Base-by-base conservation (phyloP, 345 rosid species). In the Excoecaria agallocha region DNA sequence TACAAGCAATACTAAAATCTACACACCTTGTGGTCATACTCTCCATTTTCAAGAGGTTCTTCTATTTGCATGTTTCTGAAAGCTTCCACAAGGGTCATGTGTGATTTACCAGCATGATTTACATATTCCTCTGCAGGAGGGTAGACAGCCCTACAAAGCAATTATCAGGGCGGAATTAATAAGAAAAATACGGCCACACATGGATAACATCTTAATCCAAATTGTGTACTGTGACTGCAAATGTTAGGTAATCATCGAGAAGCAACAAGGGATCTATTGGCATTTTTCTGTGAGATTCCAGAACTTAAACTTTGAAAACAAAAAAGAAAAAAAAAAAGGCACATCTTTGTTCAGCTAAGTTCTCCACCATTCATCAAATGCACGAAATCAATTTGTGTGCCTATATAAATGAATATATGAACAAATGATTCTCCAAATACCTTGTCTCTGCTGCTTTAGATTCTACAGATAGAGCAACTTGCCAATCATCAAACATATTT, bases 401-500 rank as follows among this genome's bases (percentile, higher is more conserved):
- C 43, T 15, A 50, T 15, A 49, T 6, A 51, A 52, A 37, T 16
- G 12, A 24, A 58, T 12, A 20, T 58, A 10, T 41, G 22, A 58
- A 38, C 49, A 51, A 2, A 24, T 12, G 20, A 59, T 7, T 50
- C 30, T 19, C 38, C 10, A 56, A 67, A 56, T 83, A 96, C 99
- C 99, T 88, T 74, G 88, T 80, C 84, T 86, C 98, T 61, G 87
- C 85, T 82, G 76, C 85, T 85, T 68, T 93, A 75, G 90, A 84
- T 82, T 96, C 99, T 5, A 96, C 86, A 60, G 98, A 89, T 68
- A 93, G 87, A 55, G 96, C 93, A 74, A 91, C 86, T 87, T 93
- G 97, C 99, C 98, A 91, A 88, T 96, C 96, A 68, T 96, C 98
- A 87, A 96, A 96, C 78, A 96, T 71, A 84, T 96, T 96, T 65